A percentile compares a stretch with the other conserved stretches of the same genome.
phyloP scores from a whole-genome alignment of 495 filamentous ascomycete genomes.

The Lasiosphaeriaceae sp. region DNA sequence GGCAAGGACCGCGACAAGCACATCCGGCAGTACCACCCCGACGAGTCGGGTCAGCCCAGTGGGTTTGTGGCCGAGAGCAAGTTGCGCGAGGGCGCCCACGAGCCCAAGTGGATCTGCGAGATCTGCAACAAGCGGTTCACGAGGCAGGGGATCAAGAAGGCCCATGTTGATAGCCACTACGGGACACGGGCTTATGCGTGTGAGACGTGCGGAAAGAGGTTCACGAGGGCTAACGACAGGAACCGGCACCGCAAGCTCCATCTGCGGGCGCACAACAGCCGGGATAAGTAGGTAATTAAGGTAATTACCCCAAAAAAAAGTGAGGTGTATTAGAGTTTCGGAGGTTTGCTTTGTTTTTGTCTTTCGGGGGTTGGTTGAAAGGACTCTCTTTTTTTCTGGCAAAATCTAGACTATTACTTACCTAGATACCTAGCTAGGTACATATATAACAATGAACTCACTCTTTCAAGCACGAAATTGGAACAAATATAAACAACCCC shows the following conservation, averaged over 20 bases:
- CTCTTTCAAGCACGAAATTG: no score
- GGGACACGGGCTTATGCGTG: slow-evolving; percentile 46
- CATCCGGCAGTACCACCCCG: slow-evolving; percentile 21
- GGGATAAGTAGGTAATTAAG: not conserved
- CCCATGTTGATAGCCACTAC: slow-evolving; percentile 46
- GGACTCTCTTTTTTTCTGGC: no score
- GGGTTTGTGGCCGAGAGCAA: slow-evolving; percentile 6
- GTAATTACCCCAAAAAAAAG: no score
- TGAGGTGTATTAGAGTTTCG: no score
- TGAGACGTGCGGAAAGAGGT: slow-evolving; percentile 26
- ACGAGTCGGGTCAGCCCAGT: slow-evolving; percentile 8
- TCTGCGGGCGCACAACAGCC: not conserved
- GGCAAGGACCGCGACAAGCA: slow-evolving; percentile 40
- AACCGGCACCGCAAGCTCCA: slow-evolving; percentile 41
- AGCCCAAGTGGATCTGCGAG: slow-evolving; percentile 42
- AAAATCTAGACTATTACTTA: no score
- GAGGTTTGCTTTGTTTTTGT: no score
- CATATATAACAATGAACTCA: no score
- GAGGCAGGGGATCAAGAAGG: slow-evolving; percentile 43
- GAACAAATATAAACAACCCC: no score
- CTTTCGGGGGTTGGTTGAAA: no score
- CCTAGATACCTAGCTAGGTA: no score
- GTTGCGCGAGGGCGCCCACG: slow-evolving; percentile 10
- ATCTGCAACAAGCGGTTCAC: slow-evolving; percentile 48
- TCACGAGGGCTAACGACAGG: slow-evolving; percentile 45